These are phyloP conservation scores for Sergeia podlipaevii DNA, from an alignment of 208 protist species.

Conservation along the genomic window DNA sequence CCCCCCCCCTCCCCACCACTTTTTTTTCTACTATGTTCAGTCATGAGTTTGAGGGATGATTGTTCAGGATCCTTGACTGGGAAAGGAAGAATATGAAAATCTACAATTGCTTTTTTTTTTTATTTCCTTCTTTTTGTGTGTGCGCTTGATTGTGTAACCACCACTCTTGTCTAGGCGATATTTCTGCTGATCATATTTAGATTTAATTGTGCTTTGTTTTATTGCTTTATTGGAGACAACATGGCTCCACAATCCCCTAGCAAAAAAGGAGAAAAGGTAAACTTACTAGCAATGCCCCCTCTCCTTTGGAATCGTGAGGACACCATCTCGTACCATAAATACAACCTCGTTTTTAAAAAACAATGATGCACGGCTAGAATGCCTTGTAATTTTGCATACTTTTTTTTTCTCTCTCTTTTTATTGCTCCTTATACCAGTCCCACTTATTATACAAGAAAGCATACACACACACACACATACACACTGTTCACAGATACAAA, in stretches of 20 bases:
- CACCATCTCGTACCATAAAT: not conserved
- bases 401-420: constrained; percentile 6
- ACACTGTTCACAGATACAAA: no score
- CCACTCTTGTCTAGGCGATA: not conserved
- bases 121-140: constrained; percentile 8
- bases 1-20: no score
- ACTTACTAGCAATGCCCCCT: not conserved
- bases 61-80: no score
- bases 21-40: no score
- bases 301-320: not conserved
- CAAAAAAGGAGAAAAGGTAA: not conserved
- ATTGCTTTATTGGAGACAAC: not conserved
- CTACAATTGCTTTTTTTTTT: not conserved
- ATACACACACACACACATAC: no score
- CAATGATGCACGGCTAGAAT: no score
- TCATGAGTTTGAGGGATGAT: no score
- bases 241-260: no score
- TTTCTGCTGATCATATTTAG: not conserved
- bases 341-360: not conserved
- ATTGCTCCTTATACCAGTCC: not conserved
- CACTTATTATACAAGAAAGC: not conserved
- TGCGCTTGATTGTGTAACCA: not conserved
- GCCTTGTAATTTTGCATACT: not conserved
- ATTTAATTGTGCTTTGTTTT: constrained; percentile 10
- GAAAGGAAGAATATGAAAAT: no score